Base-by-base conservation (phyloP, 139 green algal genomes). In the Pycnococcus provasolii region DNA sequence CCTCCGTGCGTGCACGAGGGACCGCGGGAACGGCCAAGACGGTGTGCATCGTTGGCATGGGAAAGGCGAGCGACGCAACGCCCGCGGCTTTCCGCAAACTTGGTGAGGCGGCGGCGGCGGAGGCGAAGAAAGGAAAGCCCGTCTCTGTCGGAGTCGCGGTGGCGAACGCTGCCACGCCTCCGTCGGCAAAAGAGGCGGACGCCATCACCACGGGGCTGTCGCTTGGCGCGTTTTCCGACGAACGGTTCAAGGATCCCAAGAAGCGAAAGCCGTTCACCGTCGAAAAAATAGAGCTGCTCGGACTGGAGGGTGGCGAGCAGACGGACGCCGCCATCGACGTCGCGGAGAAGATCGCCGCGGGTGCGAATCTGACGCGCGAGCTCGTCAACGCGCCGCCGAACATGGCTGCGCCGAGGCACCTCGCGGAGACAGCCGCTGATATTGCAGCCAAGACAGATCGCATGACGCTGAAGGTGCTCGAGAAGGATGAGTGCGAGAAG, bases 301-400 rank as follows among this genome's bases (percentile, higher is more conserved):
- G 66, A 11, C 51, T 81, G 13, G 15, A 44, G 11, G 48, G 15
- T 53, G 26, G 26, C 26, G 26, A 26, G 7, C 67, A 59, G 41
- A 48, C 53, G 7, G 4, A 4, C 26, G 47, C 62, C 62, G 47
- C 7, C 47, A 39, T 45, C 45, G 75, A 71, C 42, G 42, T 66
- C 13, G 11, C 62, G 11, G 46, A 52, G 41, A 72, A 51, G 37
- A 43, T 84, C 2, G 42, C 50, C 2, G 15, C 15, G 1, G 76
- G 54, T 39, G 65, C 81, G 52, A 70, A 68, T 5, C 61, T 81
- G 6, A 66, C 71, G 37, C 75, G 88, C 60, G 91, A 95, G 79
- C 82, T 98, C 11, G 91, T 98, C 26, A 90, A 96, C 75, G 81
- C 89, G 43, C 92, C 92, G 0, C 84, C 92, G 60, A 98, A 98